A percentile compares a stretch with the other conserved stretches of the same genome.
These are phyloP conservation scores for Erodium moschatum DNA, from an alignment of 441 rosid species.

Conservation along the genomic window DNA sequence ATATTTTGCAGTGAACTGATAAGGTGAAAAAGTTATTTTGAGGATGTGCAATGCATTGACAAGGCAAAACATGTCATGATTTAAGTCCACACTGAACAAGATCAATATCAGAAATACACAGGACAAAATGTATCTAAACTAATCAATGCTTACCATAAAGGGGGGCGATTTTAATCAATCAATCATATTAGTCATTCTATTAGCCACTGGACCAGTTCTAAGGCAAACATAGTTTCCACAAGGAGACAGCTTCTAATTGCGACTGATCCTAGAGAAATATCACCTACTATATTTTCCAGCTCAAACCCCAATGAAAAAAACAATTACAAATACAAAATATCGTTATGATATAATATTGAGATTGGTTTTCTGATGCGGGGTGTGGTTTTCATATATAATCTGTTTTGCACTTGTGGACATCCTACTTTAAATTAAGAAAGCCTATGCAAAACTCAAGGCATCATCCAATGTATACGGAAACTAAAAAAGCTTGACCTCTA, in stretches of 20 bases:
- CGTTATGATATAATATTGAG: not conserved
- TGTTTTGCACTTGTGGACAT: not conserved
- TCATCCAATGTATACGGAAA: not conserved
- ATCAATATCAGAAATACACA: not conserved
- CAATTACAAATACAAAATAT: not conserved
- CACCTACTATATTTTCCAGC: not conserved
- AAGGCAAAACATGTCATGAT: not conserved
- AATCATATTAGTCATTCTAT: not conserved
- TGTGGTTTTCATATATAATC: not conserved
- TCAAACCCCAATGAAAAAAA: not conserved
- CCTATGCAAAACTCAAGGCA: conserved; percentile 5
- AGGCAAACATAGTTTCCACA: conserved; percentile 1
- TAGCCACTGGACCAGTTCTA: not conserved
- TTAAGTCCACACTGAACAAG: not conserved
- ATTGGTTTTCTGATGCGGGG: not conserved
- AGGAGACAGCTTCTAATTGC: not conserved
- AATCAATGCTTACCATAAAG: not conserved
- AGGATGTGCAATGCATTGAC: conserved; percentile 1
- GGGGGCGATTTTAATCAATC: not conserved
- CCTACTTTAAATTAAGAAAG: not conserved
- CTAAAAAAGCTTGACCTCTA: not conserved
- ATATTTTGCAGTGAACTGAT: not conserved
- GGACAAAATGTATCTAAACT: not conserved
- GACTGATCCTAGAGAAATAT: not conserved
- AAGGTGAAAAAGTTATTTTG: not conserved